Evolutionary conservation across 2,329 filamentous ascomycete species (phyloP), one percentile per base, ranked within the genome.

Genomic region (Diaporthe velutina): DNA sequence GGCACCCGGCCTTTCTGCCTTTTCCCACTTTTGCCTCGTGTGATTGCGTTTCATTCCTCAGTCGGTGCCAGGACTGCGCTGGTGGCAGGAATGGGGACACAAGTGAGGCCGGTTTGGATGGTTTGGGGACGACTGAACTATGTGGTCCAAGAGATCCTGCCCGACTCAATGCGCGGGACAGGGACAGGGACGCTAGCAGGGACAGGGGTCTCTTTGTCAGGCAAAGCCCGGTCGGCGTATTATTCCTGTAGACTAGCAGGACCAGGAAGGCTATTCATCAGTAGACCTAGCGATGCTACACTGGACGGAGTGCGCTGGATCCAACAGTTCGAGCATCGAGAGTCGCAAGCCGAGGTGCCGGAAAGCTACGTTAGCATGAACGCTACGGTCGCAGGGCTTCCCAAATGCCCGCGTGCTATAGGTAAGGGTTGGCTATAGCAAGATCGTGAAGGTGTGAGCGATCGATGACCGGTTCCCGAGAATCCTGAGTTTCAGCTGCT

Each of bases 401-500:
- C 38, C 45, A 72, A 72, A 64, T 64, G 30, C 58, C 70, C 70
- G 70, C 45, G 48, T 30, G 22, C 9, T 72, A 72, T 72, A 61
- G 57, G 50, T 19, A 52, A 33, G 70, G 70, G 33, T 35, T 4
- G n/a, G 33, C 57, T 72, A 72, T 72, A 72, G 35, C 35, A 64
- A 64, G 45, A 72, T 72, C 70, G 45, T 54, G 40, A 61, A 61
- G 70, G 55, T 71, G 68, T 71, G 70, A 71, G 57, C 40, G 70
- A 71, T 71, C 70, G 70, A 71, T 71, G 57, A 45, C 55, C 42
- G 70, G 70, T 71, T 71, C 55, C 50, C 38, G 55, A 61, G n/a
- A 48, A 71, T 72, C 55, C 58, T 64, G 70, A 54, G 70, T 72
- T 72, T 72, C 70, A 61, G 58, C 45, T 72, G 55, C 70, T 72